These are phyloP conservation scores for Talaromyces wortmannii DNA, from an alignment of 495 filamentous ascomycete genomes.

Conservation along the genomic window DNA sequence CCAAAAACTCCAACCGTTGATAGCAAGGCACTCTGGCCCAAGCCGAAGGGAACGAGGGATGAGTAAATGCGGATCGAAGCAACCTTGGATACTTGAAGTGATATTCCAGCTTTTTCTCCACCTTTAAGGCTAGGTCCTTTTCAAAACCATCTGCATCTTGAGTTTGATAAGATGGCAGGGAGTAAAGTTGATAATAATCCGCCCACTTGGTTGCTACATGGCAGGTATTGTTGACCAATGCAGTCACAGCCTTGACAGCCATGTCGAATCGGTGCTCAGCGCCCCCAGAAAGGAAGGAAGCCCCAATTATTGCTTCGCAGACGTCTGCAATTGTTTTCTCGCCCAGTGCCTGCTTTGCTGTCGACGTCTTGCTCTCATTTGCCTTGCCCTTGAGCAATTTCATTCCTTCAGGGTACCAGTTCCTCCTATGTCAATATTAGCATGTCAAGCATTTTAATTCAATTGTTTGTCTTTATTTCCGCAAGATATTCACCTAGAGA, in stretches of 20 bases:
- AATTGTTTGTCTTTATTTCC: neutral
- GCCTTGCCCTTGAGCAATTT: conserved; percentile 56
- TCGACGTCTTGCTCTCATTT: conserved; percentile 42
- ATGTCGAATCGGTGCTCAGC: conserved; percentile 58
- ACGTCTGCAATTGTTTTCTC: conserved; percentile 97
- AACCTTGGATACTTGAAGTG: conserved; percentile 74
- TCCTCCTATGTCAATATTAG: conserved; percentile 29
- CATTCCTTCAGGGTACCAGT: conserved; percentile 80
- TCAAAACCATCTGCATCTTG: conserved; percentile 42
- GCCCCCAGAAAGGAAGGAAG: conserved; percentile 64
- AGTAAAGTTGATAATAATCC: conserved; percentile 69
- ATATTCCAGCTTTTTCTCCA: conserved; percentile 66
- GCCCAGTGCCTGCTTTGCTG: conserved; percentile 59
- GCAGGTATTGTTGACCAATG: conserved; percentile 58
- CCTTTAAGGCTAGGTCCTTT: conserved; percentile 55
- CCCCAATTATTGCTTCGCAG: conserved; percentile 90
- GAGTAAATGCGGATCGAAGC: conserved; percentile 78
- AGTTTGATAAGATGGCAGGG: conserved; percentile 64
- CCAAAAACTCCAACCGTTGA: conserved; percentile 89
- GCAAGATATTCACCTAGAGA: conserved; percentile 51
- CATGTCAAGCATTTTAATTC: neutral
- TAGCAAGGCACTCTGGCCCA: conserved; percentile 80
- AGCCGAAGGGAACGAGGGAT: conserved; percentile 69
- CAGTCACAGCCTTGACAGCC: conserved; percentile 77
- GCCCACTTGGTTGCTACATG: conserved; percentile 61